Percentiles rank a stretch among this genome's conserved stretches.
Evolutionary conservation across 306 rosid species (phyloP).

Genomic region (Trifolium fragiferum): DNA sequence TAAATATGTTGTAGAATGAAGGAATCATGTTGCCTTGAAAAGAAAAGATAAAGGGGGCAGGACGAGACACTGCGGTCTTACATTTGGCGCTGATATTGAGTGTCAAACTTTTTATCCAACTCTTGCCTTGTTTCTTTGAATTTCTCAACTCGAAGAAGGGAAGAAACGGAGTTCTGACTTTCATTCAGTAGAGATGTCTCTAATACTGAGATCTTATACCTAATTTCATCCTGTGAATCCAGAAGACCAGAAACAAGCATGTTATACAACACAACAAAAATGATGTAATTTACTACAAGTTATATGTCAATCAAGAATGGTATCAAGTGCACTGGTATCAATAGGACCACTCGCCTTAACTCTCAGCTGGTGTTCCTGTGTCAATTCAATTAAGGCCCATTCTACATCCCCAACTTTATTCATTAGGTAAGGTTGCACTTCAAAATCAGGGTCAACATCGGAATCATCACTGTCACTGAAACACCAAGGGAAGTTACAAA

Average conservation of each 20-base stretch:
- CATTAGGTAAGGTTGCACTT: constrained; percentile 64
- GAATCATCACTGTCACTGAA: constrained; percentile 71
- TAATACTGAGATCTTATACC: constrained; percentile 65
- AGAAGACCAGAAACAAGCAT: constrained; percentile 34
- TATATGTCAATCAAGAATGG: constrained; percentile 2
- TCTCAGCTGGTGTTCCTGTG: constrained; percentile 65
- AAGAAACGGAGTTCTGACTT: constrained; percentile 59
- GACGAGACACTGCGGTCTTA: constrained; percentile 48
- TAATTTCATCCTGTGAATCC: constrained; percentile 74
- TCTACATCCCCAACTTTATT: constrained; percentile 68
- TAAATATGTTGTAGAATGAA: constrained; percentile 9
- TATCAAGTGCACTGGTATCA: constrained; percentile 10
- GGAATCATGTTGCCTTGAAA: constrained; percentile 24
- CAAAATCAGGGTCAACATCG: constrained; percentile 49
- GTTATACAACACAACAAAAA: constrained; percentile 27
- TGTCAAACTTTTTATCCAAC: constrained; percentile 73
- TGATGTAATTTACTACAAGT: constrained; percentile 10
- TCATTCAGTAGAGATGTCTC: constrained; percentile 65
- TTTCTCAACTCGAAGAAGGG: constrained; percentile 65
- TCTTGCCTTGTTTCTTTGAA: constrained; percentile 81
- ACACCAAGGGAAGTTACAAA: constrained; percentile 37
- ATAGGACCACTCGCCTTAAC: constrained; percentile 57
- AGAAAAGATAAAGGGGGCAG: neutral
- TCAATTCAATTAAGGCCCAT: constrained; percentile 65
- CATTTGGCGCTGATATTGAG: constrained; percentile 83